Conservation (phyloP, 1,139 yeast species). For the Suhomyces wounanorum region DNA sequence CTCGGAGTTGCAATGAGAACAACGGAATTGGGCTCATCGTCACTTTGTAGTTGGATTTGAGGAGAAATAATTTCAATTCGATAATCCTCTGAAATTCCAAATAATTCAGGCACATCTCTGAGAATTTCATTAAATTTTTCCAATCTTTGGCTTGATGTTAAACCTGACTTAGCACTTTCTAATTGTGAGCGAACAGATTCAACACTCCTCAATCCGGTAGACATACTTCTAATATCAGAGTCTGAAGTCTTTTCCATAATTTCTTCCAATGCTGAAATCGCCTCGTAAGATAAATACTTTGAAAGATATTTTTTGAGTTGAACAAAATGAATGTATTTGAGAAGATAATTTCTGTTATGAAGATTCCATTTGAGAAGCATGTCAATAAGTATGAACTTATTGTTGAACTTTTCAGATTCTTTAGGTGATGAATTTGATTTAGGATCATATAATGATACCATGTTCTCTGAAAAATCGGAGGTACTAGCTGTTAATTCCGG, state of each 20-base stretch:
- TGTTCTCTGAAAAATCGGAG: constrained; percentile 3
- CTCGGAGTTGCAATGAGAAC: constrained; percentile 45
- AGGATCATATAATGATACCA: neutral
- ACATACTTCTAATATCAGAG: constrained; percentile 7
- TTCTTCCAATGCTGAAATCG: constrained; percentile 40
- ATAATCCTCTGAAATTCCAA: constrained; percentile 61
- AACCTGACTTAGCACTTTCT: constrained; percentile 1
- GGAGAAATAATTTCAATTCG: constrained; percentile 77
- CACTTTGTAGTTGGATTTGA: constrained; percentile 78
- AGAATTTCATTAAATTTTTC: constrained; percentile 56
- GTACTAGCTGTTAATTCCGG: neutral
- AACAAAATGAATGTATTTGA: constrained; percentile 44
- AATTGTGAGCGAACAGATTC: neutral
- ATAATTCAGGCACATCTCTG: constrained; percentile 41
- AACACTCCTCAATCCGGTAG: constrained; percentile 4
- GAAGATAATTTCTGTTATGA: constrained; percentile 35
- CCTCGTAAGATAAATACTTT: constrained; percentile 40
- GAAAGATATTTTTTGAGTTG: constrained; percentile 30
- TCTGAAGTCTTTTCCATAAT: constrained; percentile 24
- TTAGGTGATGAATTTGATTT: neutral
- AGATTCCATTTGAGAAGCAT: constrained; percentile 50
- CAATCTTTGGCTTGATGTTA: constrained; percentile 21
- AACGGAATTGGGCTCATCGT: constrained; percentile 62
- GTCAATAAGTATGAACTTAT: constrained; percentile 41
- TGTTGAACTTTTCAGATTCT: constrained; percentile 28